phyloP scores from a whole-genome alignment of 1,284 basidiomycete genomes.

The Sanghuangporus weigelae region DNA sequence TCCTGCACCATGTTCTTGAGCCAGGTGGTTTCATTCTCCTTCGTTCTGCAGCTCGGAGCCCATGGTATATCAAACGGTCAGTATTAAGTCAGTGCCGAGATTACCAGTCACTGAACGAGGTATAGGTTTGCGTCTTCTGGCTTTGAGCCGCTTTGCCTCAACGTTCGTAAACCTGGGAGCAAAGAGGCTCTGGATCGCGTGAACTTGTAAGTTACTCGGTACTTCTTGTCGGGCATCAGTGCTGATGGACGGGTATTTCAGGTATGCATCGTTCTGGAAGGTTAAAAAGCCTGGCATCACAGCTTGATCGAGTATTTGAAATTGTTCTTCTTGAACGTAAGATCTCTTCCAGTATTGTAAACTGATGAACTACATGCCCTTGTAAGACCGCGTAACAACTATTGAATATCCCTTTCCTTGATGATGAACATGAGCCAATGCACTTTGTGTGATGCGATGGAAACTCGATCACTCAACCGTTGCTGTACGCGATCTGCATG shows the following conservation, averaged over 20 bases:
- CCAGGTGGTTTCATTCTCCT: conserved; percentile 64
- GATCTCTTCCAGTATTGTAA: neutral
- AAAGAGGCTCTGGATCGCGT: conserved; percentile 54
- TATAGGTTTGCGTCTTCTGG: conserved; percentile 14
- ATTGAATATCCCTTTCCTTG: too few species aligned
- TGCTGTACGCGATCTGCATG: too few species aligned
- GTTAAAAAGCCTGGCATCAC: conserved; percentile 1
- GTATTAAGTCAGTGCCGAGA: conserved; percentile 19
- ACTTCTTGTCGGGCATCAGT: neutral
- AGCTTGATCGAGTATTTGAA: neutral
- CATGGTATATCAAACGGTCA: conserved; percentile 70
- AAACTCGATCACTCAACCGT: too few species aligned
- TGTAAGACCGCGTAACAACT: too few species aligned
- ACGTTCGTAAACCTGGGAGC: conserved; percentile 34
- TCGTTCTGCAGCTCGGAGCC: conserved; percentile 64
- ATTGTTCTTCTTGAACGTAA: neutral
- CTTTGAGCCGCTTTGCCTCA: conserved; percentile 42
- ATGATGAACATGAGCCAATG: too few species aligned
- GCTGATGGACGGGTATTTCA: neutral
- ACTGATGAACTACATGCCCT: too few species aligned
- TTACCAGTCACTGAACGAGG: neutral
- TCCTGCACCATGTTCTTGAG: conserved; percentile 58
- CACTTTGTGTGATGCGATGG: too few species aligned
- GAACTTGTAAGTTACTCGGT: conserved; percentile 46
- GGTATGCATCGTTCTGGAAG: conserved; percentile 18